phyloP scores from a whole-genome alignment of 495 filamentous ascomycete genomes.

The Podospora pseudopauciseta region DNA sequence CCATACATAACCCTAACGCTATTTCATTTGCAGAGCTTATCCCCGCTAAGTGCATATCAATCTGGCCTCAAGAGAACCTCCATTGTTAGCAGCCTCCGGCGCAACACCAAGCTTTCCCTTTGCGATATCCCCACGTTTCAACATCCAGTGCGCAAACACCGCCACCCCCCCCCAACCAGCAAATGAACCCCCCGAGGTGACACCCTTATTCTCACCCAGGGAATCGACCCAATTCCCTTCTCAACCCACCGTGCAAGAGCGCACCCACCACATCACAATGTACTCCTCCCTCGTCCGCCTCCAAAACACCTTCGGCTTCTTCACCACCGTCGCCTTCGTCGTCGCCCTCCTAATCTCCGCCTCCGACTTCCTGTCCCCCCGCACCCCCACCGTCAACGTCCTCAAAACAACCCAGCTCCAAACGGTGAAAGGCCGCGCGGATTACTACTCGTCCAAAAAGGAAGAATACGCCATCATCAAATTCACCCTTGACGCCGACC shows the following conservation, averaged over 20 bases:
- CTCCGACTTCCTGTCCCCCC: conserved; percentile 69
- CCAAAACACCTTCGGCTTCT: conserved; percentile 96
- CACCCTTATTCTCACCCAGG: neutral
- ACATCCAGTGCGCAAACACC: conserved; percentile 5
- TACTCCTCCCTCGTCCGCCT: conserved; percentile 77
- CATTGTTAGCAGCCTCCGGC: neutral
- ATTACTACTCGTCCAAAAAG: conserved; percentile 88
- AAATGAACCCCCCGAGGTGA: neutral
- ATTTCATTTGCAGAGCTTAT: neutral
- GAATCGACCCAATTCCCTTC: neutral
- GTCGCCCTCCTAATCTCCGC: conserved; percentile 75
- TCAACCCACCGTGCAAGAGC: neutral
- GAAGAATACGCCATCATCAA: conserved; percentile 93
- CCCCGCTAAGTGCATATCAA: conserved; percentile 30
- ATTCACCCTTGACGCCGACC: conserved; percentile 84
- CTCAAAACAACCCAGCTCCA: conserved; percentile 75
- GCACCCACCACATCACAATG: conserved; percentile 54
- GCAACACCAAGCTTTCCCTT: neutral
- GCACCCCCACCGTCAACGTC: conserved; percentile 58
- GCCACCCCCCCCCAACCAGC: conserved; percentile 4
- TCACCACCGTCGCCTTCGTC: conserved; percentile 86
- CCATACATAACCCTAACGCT: neutral
- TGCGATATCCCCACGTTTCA: neutral
- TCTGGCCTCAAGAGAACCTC: conserved; percentile 32
- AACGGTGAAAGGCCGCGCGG: conserved; percentile 80